Evolutionary conservation across 495 filamentous ascomycete genomes (phyloP).

Genomic region (Aspergillus kassunensis): DNA sequence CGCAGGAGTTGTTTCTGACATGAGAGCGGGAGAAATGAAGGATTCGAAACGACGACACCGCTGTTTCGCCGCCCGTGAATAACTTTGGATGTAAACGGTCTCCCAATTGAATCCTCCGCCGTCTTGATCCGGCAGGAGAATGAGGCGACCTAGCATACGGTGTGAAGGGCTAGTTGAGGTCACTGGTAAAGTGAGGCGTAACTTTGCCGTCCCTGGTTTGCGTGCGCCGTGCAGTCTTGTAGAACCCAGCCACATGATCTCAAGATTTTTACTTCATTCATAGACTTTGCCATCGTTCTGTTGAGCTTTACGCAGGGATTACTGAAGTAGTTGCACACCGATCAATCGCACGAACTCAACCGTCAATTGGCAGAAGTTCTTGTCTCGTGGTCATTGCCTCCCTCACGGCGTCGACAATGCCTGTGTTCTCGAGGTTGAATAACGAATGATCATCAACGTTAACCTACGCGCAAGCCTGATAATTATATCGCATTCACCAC

Average conservation of each 20-base stretch:
- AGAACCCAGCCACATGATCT: conserved; percentile 12
- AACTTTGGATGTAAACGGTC: conserved; percentile 1
- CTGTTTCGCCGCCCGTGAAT: background rate
- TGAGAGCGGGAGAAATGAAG: background rate
- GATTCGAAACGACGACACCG: background rate
- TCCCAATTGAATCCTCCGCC: conserved; percentile 2
- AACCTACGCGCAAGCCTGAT: background rate
- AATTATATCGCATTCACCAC: background rate
- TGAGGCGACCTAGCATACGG: conserved; percentile 13
- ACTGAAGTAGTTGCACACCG: background rate
- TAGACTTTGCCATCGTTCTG: background rate
- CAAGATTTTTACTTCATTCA: background rate
- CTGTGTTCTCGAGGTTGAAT: background rate
- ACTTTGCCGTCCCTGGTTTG: conserved; percentile 3
- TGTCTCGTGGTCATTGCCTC: background rate
- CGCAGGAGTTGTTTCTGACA: background rate
- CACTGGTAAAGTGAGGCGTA: conserved; percentile 11
- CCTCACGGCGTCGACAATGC: background rate
- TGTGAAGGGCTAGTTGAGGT: background rate
- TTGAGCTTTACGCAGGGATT: background rate
- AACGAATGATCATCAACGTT: background rate
- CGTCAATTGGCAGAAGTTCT: background rate
- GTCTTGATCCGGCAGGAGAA: conserved; percentile 2
- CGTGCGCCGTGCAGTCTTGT: conserved; percentile 1
- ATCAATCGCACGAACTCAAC: background rate